Evolutionary conservation across 192 early-diverging fungal genomes (phyloP).

Genomic region (Phycomyces blakesleeanus): DNA sequence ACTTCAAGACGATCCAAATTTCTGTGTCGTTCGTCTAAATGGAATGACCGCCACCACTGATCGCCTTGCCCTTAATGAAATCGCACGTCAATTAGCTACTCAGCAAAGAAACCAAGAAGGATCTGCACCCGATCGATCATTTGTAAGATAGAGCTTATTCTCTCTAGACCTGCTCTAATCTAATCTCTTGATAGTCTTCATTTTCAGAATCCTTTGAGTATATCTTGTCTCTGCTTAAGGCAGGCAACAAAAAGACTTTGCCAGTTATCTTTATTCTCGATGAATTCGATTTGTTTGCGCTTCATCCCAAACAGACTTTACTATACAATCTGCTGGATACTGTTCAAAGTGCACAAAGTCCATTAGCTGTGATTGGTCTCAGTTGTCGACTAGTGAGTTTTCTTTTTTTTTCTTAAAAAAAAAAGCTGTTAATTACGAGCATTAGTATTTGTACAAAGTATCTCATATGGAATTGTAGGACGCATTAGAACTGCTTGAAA

Average conservation of each 20-base stretch:
- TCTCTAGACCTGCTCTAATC: not conserved
- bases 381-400: conserved; percentile 65
- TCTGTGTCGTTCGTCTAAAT: conserved; percentile 68
- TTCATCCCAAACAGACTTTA: conserved; percentile 88
- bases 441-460: no score
- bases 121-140: conserved; percentile 12
- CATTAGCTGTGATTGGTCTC: conserved; percentile 83
- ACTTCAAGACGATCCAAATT: conserved; percentile 36
- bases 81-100: conserved; percentile 70
- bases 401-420: no score
- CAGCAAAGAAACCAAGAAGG: conserved; percentile 53
- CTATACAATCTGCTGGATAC: conserved; percentile 95
- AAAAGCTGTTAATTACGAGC: no score
- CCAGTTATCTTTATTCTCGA: conserved; percentile 89
- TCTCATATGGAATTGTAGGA: conserved; percentile 47
- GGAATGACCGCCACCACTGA: conserved; percentile 83
- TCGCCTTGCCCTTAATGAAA: conserved; percentile 73
- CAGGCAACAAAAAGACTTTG: conserved; percentile 45
- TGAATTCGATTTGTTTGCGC: conserved; percentile 89
- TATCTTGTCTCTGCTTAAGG: conserved; percentile 59
- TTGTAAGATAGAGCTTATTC: no score
- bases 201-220: conserved; percentile 68
- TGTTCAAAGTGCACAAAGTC: conserved; percentile 76
- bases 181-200: conserved; percentile 39
- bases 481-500: conserved; percentile 81